phyloP scores from a whole-genome alignment of 1,139 yeast species.

The Magnusiomyces suaveolens region DNA sequence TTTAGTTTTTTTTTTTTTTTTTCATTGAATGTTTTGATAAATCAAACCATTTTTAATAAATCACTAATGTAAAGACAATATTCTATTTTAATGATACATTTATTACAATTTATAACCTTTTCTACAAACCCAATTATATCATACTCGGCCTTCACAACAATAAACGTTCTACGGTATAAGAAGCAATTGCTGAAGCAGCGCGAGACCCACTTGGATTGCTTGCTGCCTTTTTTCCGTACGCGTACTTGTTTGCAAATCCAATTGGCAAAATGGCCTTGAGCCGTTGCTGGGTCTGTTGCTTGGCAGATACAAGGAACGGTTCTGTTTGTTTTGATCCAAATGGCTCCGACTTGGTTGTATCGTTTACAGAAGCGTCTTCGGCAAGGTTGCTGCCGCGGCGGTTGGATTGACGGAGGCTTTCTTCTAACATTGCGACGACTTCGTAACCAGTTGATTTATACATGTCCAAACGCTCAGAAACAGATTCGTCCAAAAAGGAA shows the following conservation, averaged over 20 bases:
- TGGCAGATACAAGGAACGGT: constrained; percentile 3
- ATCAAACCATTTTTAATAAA: no score
- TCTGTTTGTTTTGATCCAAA: not conserved
- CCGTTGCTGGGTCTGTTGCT: constrained; percentile 4
- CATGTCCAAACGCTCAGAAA: constrained; percentile 43
- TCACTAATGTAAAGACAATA: no score
- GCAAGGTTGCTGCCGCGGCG: not conserved
- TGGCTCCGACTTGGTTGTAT: no score
- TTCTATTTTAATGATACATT: no score
- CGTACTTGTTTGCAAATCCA: constrained; percentile 1
- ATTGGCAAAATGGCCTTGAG: constrained; percentile 1
- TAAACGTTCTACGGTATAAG: constrained; percentile 1
- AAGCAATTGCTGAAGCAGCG: constrained; percentile 2
- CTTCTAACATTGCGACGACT: constrained; percentile 48
- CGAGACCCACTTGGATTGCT: not conserved
- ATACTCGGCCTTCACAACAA: no score
- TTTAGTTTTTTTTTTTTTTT: no score
- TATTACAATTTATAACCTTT: no score
- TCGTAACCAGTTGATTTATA: constrained; percentile 44
- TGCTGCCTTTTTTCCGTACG: not conserved
- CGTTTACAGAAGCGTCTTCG: not conserved
- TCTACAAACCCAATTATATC: no score
- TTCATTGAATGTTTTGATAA: no score
- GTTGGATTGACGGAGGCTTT: constrained; percentile 18
- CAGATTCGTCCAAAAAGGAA: constrained; percentile 35